Conservation (phyloP, 345 rosid species). For the Salix suchowensis region DNA sequence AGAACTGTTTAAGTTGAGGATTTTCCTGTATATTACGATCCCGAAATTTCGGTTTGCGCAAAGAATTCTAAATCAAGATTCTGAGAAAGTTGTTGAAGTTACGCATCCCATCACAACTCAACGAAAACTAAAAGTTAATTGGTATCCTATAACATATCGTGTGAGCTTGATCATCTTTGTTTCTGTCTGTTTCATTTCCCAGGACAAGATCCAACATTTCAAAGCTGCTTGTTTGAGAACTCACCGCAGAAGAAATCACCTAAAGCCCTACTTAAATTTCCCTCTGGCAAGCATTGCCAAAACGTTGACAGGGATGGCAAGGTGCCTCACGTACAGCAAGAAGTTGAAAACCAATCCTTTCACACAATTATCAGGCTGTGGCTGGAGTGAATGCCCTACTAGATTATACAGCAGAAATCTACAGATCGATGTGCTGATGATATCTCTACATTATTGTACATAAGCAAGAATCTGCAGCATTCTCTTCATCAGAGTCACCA, state of each 20-base stretch:
- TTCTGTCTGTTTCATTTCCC: slow-evolving; percentile 8
- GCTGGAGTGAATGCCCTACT: slow-evolving; percentile 6
- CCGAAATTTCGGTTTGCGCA: background rate
- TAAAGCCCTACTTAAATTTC: background rate
- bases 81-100: background rate
- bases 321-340: slow-evolving; percentile 15
- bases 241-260: background rate
- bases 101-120: too few relatives aligned
- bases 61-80: background rate
- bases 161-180: slow-evolving; percentile 10
- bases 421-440: slow-evolving; percentile 9
- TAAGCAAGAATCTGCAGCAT: slow-evolving; percentile 64
- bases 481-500: slow-evolving; percentile 80
- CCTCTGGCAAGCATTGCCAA: slow-evolving; percentile 2
- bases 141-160: background rate
- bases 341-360: slow-evolving; percentile 19
- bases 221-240: slow-evolving; percentile 11
- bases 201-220: slow-evolving; percentile 2
- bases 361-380: slow-evolving; percentile 9
- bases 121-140: background rate
- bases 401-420: slow-evolving; percentile 13
- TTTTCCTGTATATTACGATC: background rate
- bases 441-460: slow-evolving; percentile 85
- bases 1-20: background rate
- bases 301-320: slow-evolving; percentile 18